Base-by-base conservation (phyloP, 2,329 filamentous ascomycete species). In the Aphanocladium album region DNA sequence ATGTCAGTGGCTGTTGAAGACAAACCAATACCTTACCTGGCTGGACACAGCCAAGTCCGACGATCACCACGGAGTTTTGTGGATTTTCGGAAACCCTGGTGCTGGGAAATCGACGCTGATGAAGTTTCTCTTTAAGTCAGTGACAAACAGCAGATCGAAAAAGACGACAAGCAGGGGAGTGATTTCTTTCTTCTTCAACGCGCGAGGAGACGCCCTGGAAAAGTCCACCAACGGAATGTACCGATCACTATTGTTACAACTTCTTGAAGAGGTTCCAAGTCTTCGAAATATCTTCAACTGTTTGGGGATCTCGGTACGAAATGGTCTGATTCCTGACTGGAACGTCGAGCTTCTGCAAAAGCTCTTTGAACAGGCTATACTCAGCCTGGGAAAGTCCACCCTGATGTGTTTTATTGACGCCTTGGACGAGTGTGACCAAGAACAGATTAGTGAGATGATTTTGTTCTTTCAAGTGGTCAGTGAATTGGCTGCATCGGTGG, bases 101-200 rank as follows among this genome's bases (percentile, higher is more conserved):
- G 68, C 72, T 1, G 76, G 76, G 1, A 82, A 81, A 62, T 81
- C 75, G 0, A 79, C 74, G 0, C 60, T 80, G 2, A 79, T 79
- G 75, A 79, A 79, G 58, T 77, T 73, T 55, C 64, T 67, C 5
- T 76, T 74, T 56, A 63, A 67, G 5, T 19, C 30, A 30, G 39
- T 12, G 19, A 63, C 64, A 21, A 58, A 51, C 19, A 66, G 62
- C 19, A 19, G 57, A 11, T 60, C n/a, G 64, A 12, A 62, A 62
- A 1, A 57, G 30, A 50, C 19, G 66, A 62, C 21, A 21, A 57
- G 11, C 59, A 27, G 64, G 11, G 62, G 62, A 1, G 57, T 68
- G 1, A 27, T 79, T 1, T 77, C 73, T 1, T 81, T 81, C 68
- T 83, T 81, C 69, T 83, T 83, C 72, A 77, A 80, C 56, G 79